A percentile compares a stretch with the other conserved stretches of the same genome.
These are phyloP conservation scores for Theobroma cacao DNA, from an alignment of 345 rosid species.

Conservation along the genomic window DNA sequence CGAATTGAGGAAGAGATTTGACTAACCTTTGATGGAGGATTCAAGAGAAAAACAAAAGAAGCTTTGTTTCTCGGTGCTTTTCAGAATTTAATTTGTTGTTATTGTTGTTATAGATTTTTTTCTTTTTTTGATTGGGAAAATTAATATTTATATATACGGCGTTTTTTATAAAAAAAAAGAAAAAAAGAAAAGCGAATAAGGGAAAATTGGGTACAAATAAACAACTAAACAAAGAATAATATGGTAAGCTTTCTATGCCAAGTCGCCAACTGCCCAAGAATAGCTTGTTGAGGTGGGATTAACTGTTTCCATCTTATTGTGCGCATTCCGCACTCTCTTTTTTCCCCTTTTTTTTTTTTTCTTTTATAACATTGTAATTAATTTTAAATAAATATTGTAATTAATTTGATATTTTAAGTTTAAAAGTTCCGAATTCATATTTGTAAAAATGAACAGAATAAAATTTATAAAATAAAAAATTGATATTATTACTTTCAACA, in stretches of 20 bases:
- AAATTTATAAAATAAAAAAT: no score
- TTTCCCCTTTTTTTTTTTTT: background rate
- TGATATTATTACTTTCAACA: no score
- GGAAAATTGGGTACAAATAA: background rate
- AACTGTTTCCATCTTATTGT: slow-evolving; percentile 9
- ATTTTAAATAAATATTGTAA: background rate
- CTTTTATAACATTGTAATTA: no score
- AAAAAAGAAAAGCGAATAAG: background rate
- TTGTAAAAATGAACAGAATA: no score
- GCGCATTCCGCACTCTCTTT: background rate
- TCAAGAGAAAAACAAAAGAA: background rate
- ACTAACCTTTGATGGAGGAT: slow-evolving; percentile 14
- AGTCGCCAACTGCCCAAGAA: slow-evolving; percentile 34
- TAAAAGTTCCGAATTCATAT: no score
- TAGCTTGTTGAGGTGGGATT: slow-evolving; percentile 38
- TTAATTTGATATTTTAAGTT: no score
- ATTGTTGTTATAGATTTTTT: background rate
- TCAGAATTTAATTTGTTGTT: slow-evolving; percentile 6
- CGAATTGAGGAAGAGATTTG: slow-evolving; percentile 10
- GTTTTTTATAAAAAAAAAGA: background rate
- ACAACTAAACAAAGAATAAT: slow-evolving; percentile 19
- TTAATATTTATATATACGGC: background rate
- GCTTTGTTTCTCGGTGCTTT: background rate
- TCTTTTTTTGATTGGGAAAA: background rate
- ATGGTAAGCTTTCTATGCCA: slow-evolving; percentile 17